These are phyloP conservation scores for Penicillium cinerascens DNA, from an alignment of 495 filamentous ascomycete species.

Conservation along the genomic window DNA sequence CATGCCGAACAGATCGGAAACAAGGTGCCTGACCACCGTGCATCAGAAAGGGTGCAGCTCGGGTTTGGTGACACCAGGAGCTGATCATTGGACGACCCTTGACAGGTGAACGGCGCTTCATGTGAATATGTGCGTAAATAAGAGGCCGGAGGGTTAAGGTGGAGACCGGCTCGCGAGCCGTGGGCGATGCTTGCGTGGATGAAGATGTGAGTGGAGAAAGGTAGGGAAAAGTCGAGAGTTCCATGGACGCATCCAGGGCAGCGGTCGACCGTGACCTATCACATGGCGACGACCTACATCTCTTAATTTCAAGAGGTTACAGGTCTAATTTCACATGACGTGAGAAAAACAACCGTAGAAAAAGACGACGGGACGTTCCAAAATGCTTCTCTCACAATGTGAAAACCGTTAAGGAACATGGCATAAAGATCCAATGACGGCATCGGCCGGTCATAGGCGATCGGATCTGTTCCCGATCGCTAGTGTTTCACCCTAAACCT, in stretches of 20 bases:
- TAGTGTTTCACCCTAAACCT: conserved; percentile 1
- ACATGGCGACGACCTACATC: not conserved
- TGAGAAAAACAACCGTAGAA: not conserved
- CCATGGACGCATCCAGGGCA: not conserved
- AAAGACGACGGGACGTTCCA: not conserved
- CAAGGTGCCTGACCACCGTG: not conserved
- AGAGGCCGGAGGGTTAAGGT: not conserved
- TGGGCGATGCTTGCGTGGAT: conserved; percentile 1
- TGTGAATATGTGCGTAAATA: not conserved
- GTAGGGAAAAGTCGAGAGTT: not conserved
- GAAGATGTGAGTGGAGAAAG: conserved; percentile 2
- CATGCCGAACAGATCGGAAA: not conserved
- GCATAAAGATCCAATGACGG: not conserved
- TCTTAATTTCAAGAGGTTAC: not conserved
- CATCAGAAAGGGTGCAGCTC: not conserved
- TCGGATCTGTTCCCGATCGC: conserved; percentile 7
- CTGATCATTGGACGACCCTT: conserved; percentile 4
- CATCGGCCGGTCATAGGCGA: conserved; percentile 5
- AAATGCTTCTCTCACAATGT: not conserved
- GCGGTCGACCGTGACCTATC: not conserved
- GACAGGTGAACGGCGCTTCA: not conserved
- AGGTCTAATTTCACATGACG: no score
- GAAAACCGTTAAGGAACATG: not conserved
- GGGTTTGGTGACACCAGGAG: not conserved
- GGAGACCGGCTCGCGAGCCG: not conserved